Evolutionary conservation across 202 grass and related monocot genomes (phyloP).

Genomic region (Cymbopogon flexuosus): DNA sequence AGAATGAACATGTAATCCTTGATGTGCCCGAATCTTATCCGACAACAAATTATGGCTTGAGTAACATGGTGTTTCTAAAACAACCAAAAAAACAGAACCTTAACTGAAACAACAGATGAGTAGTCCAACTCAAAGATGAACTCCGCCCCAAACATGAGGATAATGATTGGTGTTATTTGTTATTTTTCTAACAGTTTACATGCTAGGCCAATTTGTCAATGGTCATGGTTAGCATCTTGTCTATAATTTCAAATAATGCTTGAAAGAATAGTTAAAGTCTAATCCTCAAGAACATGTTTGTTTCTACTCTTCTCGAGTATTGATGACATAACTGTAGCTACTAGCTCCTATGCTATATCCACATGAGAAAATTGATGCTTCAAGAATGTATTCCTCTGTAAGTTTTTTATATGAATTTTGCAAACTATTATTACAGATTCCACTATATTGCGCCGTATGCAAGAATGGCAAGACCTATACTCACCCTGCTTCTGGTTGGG

Average conservation of each 20-base stretch:
- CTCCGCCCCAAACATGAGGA: not conserved
- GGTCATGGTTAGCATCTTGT: not conserved
- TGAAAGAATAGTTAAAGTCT: constrained; percentile 3
- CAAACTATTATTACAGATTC: constrained; percentile 41
- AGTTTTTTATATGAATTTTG: constrained; percentile 15
- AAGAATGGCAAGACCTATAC: constrained; percentile 61
- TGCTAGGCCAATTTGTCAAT: not conserved
- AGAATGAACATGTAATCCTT: not conserved
- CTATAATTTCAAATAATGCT: not conserved
- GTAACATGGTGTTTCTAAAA: not conserved
- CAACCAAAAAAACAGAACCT: not conserved
- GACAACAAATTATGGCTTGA: not conserved
- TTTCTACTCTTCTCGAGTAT: not conserved
- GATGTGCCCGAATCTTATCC: not conserved
- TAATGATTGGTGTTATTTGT: not conserved
- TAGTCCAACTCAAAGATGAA: not conserved
- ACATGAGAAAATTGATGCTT: not conserved
- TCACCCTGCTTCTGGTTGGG: constrained; percentile 71
- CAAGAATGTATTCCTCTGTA: not conserved
- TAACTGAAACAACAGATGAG: not conserved
- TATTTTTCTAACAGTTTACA: not conserved
- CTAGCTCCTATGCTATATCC: not conserved
- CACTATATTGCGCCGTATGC: constrained; percentile 30
- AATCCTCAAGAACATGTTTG: not conserved
- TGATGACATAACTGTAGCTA: not conserved